Evolutionary conservation across 129 eudicot species (phyloP).

Genomic region (Flaveria ramosissima): DNA sequence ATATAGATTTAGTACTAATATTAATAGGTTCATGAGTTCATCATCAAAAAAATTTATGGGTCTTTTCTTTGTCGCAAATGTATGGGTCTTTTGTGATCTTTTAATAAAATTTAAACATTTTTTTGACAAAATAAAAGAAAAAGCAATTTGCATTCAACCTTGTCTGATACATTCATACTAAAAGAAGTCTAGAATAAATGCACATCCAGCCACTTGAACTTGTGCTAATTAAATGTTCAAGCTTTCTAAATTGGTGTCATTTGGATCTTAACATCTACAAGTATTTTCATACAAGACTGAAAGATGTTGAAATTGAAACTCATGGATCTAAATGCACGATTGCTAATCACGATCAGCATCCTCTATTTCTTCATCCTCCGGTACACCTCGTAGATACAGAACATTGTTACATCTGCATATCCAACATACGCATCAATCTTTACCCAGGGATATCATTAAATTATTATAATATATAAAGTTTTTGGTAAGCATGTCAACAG

Average conservation of each 20-base stretch:
- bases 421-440: background rate
- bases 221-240: slow-evolving; percentile 5
- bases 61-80: background rate
- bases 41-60: no score
- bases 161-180: slow-evolving; percentile 17
- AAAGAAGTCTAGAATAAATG: background rate
- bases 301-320: slow-evolving; percentile 1
- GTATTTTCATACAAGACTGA: slow-evolving; percentile 30
- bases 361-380: slow-evolving; percentile 93
- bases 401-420: slow-evolving; percentile 86
- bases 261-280: slow-evolving; percentile 30
- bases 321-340: slow-evolving; percentile 20
- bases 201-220: slow-evolving; percentile 11
- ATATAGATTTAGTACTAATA: no score
- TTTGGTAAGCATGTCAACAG: background rate
- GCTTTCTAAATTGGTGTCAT: slow-evolving; percentile 2
- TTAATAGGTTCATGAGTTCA: no score
- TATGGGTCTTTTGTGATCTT: background rate
- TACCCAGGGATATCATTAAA: background rate
- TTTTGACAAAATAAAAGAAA: background rate
- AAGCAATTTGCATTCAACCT: slow-evolving; percentile 14
- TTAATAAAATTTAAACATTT: background rate
- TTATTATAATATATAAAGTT: background rate
- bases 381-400: slow-evolving; percentile 88
- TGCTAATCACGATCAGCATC: slow-evolving; percentile 71